A percentile compares a stretch with the other conserved stretches of the same genome.
Evolutionary conservation across 805 yeast species (phyloP).

Genomic region (Candida golubevii): DNA sequence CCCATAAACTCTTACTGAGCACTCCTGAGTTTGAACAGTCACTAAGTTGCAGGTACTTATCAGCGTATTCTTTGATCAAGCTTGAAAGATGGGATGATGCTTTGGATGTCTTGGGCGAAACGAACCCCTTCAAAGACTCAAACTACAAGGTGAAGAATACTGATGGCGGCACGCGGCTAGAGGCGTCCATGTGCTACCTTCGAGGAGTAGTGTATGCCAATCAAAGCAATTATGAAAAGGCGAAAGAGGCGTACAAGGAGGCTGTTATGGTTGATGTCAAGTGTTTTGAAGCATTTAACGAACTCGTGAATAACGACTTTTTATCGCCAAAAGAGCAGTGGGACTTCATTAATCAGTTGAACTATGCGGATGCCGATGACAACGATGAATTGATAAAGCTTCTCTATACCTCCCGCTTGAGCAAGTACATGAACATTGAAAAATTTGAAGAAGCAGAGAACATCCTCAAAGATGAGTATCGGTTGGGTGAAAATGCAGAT

Average conservation of each 20-base stretch:
- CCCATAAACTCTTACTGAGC: constrained; percentile 62
- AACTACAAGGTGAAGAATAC: constrained; percentile 41
- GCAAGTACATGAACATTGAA: constrained; percentile 62
- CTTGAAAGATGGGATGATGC: constrained; percentile 86
- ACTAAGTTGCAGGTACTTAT: constrained; percentile 75
- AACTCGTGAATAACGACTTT: constrained; percentile 64
- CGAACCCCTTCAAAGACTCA: constrained; percentile 61
- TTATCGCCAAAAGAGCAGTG: constrained; percentile 84
- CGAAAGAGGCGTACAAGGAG: constrained; percentile 81
- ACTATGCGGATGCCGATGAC: constrained; percentile 71
- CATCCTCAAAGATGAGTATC: constrained; percentile 66
- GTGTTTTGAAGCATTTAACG: constrained; percentile 89
- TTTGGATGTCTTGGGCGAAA: constrained; percentile 75
- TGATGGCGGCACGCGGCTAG: constrained; percentile 84
- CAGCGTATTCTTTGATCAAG: constrained; percentile 69
- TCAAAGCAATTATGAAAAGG: constrained; percentile 78
- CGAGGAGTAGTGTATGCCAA: constrained; percentile 80
- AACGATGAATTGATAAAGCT: constrained; percentile 76
- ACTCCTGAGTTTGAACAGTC: constrained; percentile 51
- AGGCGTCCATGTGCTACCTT: constrained; percentile 79
- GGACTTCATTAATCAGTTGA: constrained; percentile 62
- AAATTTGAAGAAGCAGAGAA: constrained; percentile 62
- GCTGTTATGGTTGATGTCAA: constrained; percentile 85
- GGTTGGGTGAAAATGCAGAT: constrained; percentile 65
- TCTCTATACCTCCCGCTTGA: constrained; percentile 69